Percentiles rank a stretch among this genome's conserved stretches.
These are phyloP conservation scores for Rhazya stricta DNA, from an alignment of 257 asterid genomes.

Conservation along the genomic window DNA sequence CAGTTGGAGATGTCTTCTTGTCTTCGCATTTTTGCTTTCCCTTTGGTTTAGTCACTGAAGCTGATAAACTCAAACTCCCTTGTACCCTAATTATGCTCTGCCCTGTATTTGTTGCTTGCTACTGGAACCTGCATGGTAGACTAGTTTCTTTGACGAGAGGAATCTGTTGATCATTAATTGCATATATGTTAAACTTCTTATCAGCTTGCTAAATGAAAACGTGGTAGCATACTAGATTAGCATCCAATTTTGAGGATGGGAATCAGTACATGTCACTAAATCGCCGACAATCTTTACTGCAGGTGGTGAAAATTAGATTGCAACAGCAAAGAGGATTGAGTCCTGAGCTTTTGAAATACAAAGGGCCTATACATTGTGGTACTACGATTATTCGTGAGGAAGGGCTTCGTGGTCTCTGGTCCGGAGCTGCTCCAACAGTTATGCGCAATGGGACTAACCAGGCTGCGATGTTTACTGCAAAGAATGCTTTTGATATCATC, in stretches of 20 bases:
- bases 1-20: neutral
- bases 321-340: constrained; percentile 97
- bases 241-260: neutral
- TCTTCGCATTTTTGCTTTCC: neutral
- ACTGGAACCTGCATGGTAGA: neutral
- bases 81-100: neutral
- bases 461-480: constrained; percentile 96
- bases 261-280: neutral
- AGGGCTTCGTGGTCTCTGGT: constrained; percentile 86
- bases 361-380: constrained; percentile 89
- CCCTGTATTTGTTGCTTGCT: neutral
- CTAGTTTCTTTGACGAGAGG: neutral
- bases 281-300: constrained; percentile 4
- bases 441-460: constrained; percentile 99
- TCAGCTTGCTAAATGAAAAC: neutral
- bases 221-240: neutral
- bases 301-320: constrained; percentile 94
- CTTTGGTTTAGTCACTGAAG: neutral
- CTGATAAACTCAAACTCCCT: neutral
- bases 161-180: neutral
- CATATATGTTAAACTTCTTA: neutral
- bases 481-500: constrained; percentile 72
- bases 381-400: constrained; percentile 67
- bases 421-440: constrained; percentile 92
- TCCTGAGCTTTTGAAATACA: constrained; percentile 58